A percentile compares a stretch with the other conserved stretches of the same genome.
Conservation (phyloP, 2,329 filamentous ascomycete genomes). For the Aureobasidium lini region DNA sequence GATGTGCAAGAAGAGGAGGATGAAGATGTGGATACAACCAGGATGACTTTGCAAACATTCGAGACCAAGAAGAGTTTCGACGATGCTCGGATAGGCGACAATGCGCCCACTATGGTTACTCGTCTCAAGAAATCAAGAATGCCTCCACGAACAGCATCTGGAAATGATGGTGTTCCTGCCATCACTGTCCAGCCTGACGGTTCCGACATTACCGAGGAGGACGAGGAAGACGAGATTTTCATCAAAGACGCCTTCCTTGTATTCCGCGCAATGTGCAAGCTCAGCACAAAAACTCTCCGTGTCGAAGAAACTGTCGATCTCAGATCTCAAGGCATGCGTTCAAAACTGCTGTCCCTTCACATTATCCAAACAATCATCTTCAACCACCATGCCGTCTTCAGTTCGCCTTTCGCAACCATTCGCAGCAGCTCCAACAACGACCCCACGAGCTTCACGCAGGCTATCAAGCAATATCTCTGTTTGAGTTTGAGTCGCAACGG, state of each 20-base stretch:
- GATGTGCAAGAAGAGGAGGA: slow-evolving; percentile 24
- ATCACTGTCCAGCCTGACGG: slow-evolving; percentile 28
- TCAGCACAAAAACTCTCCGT: slow-evolving; percentile 85
- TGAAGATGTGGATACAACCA: slow-evolving; percentile 44
- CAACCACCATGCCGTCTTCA: slow-evolving; percentile 87
- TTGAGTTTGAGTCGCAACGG: slow-evolving; percentile 92
- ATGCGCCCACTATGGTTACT: slow-evolving; percentile 60
- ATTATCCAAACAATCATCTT: slow-evolving; percentile 92
- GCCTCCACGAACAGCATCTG: slow-evolving; percentile 36
- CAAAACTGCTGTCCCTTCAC: slow-evolving; percentile 89
- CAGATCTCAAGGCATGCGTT: slow-evolving; percentile 92
- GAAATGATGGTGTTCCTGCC: slow-evolving; percentile 28
- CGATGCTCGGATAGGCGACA: slow-evolving; percentile 58
- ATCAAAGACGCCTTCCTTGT: slow-evolving; percentile 96
- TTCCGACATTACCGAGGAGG: slow-evolving; percentile 52
- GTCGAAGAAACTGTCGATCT: slow-evolving; percentile 89
- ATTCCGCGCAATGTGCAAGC: slow-evolving; percentile 93
- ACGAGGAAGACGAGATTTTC: slow-evolving; percentile 87
- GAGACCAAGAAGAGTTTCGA: slow-evolving; percentile 61
- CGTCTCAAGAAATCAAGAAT: slow-evolving; percentile 44
- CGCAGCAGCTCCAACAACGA: slow-evolving; percentile 83
- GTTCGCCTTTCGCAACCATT: slow-evolving; percentile 85
- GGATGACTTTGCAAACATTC: slow-evolving; percentile 61
- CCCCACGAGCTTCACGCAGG: slow-evolving; percentile 83
- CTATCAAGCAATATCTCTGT: slow-evolving; percentile 94